A percentile compares a stretch with the other conserved stretches of the same genome.
Evolutionary conservation across 176 grass and related monocot genomes (phyloP).

Genomic region (Raddia guianensis): DNA sequence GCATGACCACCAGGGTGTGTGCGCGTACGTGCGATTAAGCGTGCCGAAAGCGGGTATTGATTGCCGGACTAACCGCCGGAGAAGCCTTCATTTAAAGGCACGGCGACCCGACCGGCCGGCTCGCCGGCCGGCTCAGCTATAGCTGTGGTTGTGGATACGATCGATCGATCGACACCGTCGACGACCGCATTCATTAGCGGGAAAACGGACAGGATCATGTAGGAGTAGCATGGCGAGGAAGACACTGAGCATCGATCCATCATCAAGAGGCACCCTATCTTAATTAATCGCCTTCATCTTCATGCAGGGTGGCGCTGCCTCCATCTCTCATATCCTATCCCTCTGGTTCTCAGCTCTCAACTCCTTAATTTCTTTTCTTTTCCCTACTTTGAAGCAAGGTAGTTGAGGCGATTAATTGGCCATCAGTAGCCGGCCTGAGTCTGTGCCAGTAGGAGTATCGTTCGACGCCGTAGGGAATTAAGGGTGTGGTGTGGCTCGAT

Average conservation of each 20-base stretch:
- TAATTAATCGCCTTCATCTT: slow-evolving; percentile 3
- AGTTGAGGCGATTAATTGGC: slow-evolving; percentile 45
- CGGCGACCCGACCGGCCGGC: slow-evolving; percentile 33
- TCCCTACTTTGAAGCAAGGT: slow-evolving; percentile 49
- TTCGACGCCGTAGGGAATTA: slow-evolving; percentile 2
- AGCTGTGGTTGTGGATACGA: slow-evolving; percentile 36
- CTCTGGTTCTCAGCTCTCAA: neutral
- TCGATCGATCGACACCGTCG: slow-evolving; percentile 22
- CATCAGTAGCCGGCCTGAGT: neutral
- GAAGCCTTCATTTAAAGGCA: slow-evolving; percentile 24
- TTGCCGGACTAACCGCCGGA: neutral
- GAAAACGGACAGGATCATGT: slow-evolving; percentile 3
- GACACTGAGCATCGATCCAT: neutral
- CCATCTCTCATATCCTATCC: neutral
- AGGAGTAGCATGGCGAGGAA: neutral
- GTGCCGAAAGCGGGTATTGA: slow-evolving; percentile 34
- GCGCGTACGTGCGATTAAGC: neutral
- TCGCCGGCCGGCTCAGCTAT: too few species aligned
- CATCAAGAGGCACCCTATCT: neutral
- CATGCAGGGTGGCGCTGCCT: slow-evolving; percentile 1
- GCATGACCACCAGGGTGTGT: too few species aligned
- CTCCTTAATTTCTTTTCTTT: neutral
- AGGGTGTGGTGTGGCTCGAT: neutral
- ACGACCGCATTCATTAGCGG: slow-evolving; percentile 41
- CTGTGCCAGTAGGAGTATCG: neutral